These are phyloP conservation scores for Phytophthora tentaculata DNA, from an alignment of 352 stramenopile genomes.

Conservation along the genomic window DNA sequence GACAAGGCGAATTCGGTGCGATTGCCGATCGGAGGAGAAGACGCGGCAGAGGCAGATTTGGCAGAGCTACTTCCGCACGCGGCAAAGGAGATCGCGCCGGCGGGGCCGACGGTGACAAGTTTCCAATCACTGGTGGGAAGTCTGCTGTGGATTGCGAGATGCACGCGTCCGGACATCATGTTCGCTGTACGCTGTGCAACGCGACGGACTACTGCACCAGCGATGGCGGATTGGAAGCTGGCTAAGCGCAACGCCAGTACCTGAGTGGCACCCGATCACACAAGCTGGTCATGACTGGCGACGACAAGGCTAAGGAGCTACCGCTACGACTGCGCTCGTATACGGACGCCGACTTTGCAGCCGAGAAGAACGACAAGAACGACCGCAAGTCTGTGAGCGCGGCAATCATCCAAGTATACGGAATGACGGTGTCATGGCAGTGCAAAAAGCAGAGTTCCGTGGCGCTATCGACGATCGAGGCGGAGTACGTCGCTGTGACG, in stretches of 20 bases:
- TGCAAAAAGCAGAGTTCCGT: not conserved
- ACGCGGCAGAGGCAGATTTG: too few species aligned
- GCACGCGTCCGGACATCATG: too few species aligned
- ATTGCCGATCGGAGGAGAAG: too few species aligned
- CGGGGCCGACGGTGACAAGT: too few species aligned
- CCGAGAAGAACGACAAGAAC: too few species aligned
- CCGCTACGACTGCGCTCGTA: too few species aligned
- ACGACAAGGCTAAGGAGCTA: not conserved
- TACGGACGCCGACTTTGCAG: slow-evolving; percentile 1
- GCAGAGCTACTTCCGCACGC: too few species aligned
- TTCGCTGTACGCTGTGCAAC: not conserved
- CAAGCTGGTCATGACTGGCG: not conserved
- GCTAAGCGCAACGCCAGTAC: not conserved
- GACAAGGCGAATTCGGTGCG: too few species aligned
- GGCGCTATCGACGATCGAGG: too few species aligned
- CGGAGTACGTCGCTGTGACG: too few species aligned
- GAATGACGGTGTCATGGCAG: not conserved
- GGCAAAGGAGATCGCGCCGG: too few species aligned
- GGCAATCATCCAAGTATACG: not conserved
- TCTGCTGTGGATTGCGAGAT: not conserved
- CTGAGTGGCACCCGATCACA: not conserved
- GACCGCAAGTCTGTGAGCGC: not conserved
- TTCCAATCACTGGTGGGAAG: not conserved
- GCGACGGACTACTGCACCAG: too few species aligned
- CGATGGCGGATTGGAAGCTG: not conserved